These are phyloP conservation scores for Tetracladium setigerum DNA, from an alignment of 495 filamentous ascomycete genomes.

Conservation along the genomic window DNA sequence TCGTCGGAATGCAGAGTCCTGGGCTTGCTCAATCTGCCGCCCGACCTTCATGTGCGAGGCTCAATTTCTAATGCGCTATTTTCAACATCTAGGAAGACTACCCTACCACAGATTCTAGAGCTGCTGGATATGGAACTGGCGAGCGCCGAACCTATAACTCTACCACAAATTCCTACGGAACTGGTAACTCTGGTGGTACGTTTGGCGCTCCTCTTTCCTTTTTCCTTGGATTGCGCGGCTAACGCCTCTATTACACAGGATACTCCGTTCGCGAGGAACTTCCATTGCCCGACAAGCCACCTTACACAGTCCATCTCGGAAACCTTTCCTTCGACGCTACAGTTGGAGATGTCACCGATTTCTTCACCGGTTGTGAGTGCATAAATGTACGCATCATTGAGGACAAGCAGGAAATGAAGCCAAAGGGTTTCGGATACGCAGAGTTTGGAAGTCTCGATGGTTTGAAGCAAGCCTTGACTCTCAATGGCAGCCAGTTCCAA, in stretches of 20 bases:
- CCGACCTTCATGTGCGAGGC: not conserved
- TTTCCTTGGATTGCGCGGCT: not conserved
- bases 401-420: slow-evolving; percentile 82
- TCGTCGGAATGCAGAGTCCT: slow-evolving; percentile 16
- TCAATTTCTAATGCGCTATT: slow-evolving; percentile 11
- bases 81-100: too few species aligned
- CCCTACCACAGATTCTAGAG: slow-evolving; percentile 16
- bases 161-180: slow-evolving; percentile 19
- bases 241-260: slow-evolving; percentile 29
- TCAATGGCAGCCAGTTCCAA: slow-evolving; percentile 71
- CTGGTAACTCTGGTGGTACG: slow-evolving; percentile 16
- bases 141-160: slow-evolving; percentile 23
- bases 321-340: slow-evolving; percentile 94
- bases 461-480: slow-evolving; percentile 80
- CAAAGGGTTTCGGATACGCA: slow-evolving; percentile 97
- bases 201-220: not conserved
- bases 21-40: slow-evolving; percentile 57
- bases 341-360: slow-evolving; percentile 67
- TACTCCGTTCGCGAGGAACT: slow-evolving; percentile 72
- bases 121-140: slow-evolving; percentile 11
- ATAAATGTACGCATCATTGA: slow-evolving; percentile 91
- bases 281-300: slow-evolving; percentile 81
- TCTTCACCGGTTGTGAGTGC: slow-evolving; percentile 77
- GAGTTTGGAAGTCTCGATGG: slow-evolving; percentile 87
- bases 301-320: slow-evolving; percentile 90